phyloP scores from a whole-genome alignment of 768 basidiomycete species.

The Lactifluus pinguis region DNA sequence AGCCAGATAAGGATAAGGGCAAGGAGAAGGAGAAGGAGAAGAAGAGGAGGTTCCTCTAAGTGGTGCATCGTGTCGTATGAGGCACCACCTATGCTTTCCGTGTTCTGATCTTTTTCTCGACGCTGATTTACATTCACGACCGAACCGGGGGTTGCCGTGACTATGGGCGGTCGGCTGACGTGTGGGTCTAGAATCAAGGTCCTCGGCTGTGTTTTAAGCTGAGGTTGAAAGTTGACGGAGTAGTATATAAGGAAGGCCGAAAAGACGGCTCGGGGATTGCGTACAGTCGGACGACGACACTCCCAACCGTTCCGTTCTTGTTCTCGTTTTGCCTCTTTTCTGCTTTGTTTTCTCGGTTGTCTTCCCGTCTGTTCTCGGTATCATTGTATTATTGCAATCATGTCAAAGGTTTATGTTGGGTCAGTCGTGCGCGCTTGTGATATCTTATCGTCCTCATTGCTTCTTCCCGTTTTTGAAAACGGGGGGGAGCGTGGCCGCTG shows the following conservation, averaged over 20 bases:
- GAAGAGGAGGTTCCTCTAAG: slow-evolving; percentile 42
- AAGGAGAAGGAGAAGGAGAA: slow-evolving; percentile 54
- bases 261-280: not conserved
- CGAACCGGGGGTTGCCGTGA: too few relatives aligned
- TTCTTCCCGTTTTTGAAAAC: slow-evolving; percentile 27
- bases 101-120: not conserved
- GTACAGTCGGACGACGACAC: slow-evolving; percentile 11
- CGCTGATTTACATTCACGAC: slow-evolving; percentile 12
- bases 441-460: slow-evolving; percentile 33
- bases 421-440: slow-evolving; percentile 63
- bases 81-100: not conserved
- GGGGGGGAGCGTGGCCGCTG: slow-evolving; percentile 33
- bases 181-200: slow-evolving; percentile 4
- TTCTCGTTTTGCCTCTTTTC: slow-evolving; percentile 14
- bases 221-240: slow-evolving; percentile 38
- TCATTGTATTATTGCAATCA: slow-evolving; percentile 31
- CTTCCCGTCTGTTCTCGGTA: slow-evolving; percentile 18
- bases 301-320: slow-evolving; percentile 13
- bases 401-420: slow-evolving; percentile 91
- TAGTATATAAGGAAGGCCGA: slow-evolving; percentile 33
- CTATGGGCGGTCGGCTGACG: slow-evolving; percentile 2
- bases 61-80: too few relatives aligned
- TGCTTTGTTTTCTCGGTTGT: slow-evolving; percentile 18
- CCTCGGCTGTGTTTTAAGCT: slow-evolving; percentile 30
- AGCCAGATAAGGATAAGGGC: slow-evolving; percentile 37